Evolutionary conservation across 257 asterid species (phyloP), one percentile per base, ranked within the genome.

Genomic region (Cinchona pubescens): DNA sequence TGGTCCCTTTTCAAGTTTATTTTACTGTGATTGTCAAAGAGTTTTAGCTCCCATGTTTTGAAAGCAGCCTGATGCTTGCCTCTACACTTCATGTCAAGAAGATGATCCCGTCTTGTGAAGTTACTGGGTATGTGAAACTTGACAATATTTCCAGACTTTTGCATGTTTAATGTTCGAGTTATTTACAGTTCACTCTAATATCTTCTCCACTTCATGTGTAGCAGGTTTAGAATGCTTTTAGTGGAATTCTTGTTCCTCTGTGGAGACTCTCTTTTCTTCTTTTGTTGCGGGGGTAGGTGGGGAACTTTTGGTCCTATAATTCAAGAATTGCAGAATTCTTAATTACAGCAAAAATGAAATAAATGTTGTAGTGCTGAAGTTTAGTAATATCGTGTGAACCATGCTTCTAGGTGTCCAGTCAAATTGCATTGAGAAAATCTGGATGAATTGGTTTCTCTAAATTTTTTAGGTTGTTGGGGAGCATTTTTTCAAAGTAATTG

Each of bases 181-280:
- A 38, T 43, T 58, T 53, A 67, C 72, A 59, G n/a, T 76, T 75
- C 32, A 15, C 71, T 83, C 93, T 92, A 92, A 87, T 90, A 68
- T 60, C 84, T 84, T 79, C 80, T 84, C 85, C 79, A 85, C 90
- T 81, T 86, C 81, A 74, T 85, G 78, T 80, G 76, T 85, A 90
- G 85, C 93, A 91, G 96, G 92, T 82, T 64, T 71, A 70, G 75
- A 64, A 75, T 75, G 83, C 30, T 71, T 55, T 63, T 53, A 21
- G 18, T 58, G 76, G 40, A 37, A 19, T 30, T 34, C 59, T 25
- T 56, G 15, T 56, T 56, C 11, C 15, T n/a, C 11, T 56, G 34
- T 56, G 9, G 12, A 21, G 10, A 21, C 60, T 53, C 23, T 21
- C 27, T 56, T 25, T 56, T n/a, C 30, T 55, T 56, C 63, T 56